phyloP scores from a whole-genome alignment of 2,329 filamentous ascomycete genomes.

The Xylaria sp. region DNA sequence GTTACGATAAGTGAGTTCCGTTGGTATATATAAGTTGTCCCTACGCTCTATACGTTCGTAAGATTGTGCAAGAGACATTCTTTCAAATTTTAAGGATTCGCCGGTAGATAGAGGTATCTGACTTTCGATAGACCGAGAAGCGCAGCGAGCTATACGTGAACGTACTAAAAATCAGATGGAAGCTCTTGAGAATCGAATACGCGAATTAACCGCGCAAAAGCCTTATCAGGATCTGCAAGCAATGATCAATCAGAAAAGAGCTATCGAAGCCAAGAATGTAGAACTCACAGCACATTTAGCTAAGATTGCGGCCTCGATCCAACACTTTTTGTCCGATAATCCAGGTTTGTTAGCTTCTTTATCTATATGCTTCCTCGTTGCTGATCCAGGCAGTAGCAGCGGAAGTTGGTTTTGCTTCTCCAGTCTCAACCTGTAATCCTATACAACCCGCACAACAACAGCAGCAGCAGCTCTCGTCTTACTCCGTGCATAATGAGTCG shows the following conservation, averaged over 20 bases:
- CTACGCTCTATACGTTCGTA: neutral
- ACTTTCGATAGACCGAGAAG: slow-evolving; percentile 75
- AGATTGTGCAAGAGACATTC: neutral
- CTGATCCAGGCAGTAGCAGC: slow-evolving; percentile 40
- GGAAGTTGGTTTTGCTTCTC: slow-evolving; percentile 49
- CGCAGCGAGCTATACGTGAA: slow-evolving; percentile 85
- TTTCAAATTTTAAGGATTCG: neutral
- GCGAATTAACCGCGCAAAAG: slow-evolving; percentile 80
- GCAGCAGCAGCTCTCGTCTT: slow-evolving; percentile 41
- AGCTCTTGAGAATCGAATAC: slow-evolving; percentile 74
- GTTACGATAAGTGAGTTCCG: neutral
- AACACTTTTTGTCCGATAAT: slow-evolving; percentile 61
- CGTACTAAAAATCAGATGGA: slow-evolving; percentile 85
- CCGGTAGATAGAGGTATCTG: slow-evolving; percentile 7
- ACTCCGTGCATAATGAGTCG: slow-evolving; percentile 50
- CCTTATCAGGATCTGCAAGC: slow-evolving; percentile 86
- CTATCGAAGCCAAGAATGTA: slow-evolving; percentile 80
- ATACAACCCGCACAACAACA: slow-evolving; percentile 39
- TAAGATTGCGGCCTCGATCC: slow-evolving; percentile 70
- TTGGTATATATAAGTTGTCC: neutral
- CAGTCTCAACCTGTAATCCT: slow-evolving; percentile 36
- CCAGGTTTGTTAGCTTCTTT: slow-evolving; percentile 39
- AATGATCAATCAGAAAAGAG: slow-evolving; percentile 78
- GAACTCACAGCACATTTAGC: slow-evolving; percentile 77
- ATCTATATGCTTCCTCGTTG: neutral